Evolutionary conservation across 2,329 filamentous ascomycete genomes (phyloP).

Genomic region (Cladosporium oxysporum): DNA sequence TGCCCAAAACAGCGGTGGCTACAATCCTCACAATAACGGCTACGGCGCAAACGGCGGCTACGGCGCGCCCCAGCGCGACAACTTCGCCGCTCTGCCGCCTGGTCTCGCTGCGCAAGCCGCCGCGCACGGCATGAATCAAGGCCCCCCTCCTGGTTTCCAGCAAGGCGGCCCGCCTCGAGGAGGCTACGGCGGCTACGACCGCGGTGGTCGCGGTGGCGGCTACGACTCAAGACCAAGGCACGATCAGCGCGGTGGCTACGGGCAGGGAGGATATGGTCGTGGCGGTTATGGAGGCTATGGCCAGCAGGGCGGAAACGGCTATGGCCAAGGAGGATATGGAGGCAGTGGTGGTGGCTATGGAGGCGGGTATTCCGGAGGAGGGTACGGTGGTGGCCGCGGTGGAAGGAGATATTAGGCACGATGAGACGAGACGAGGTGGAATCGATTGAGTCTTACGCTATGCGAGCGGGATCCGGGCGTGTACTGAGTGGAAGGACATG

Average conservation of each 20-base stretch:
- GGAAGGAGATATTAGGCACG: not conserved
- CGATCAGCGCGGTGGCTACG: slow-evolving; percentile 23
- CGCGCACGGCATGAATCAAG: slow-evolving; percentile 31
- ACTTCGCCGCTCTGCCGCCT: slow-evolving; percentile 35
- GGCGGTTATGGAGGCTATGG: slow-evolving; percentile 30
- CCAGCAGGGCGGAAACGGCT: slow-evolving; percentile 18
- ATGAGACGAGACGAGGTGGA: not conserved
- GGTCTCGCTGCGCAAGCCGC: slow-evolving; percentile 39
- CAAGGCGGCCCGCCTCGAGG: slow-evolving; percentile 28
- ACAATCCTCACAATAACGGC: slow-evolving; percentile 28
- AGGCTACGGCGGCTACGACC: slow-evolving; percentile 24
- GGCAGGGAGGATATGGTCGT: slow-evolving; percentile 29
- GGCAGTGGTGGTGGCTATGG: not conserved
- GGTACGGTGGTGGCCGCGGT: not conserved
- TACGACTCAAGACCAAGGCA: slow-evolving; percentile 31
- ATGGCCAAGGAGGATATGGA: slow-evolving; percentile 5
- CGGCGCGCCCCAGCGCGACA: slow-evolving; percentile 19
- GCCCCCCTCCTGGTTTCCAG: slow-evolving; percentile 25
- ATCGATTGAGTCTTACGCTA: not conserved
- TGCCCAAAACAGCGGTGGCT: slow-evolving; percentile 30
- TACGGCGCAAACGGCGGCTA: slow-evolving; percentile 30
- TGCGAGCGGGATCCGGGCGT: not conserved
- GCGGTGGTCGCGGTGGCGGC: slow-evolving; percentile 25
- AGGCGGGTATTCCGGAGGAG: slow-evolving; percentile 1
- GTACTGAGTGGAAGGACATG: not conserved